A percentile compares a stretch with the other conserved stretches of the same genome.
Evolutionary conservation across 257 asterid species (phyloP).

Genomic region (Solanum ahanhuiri): DNA sequence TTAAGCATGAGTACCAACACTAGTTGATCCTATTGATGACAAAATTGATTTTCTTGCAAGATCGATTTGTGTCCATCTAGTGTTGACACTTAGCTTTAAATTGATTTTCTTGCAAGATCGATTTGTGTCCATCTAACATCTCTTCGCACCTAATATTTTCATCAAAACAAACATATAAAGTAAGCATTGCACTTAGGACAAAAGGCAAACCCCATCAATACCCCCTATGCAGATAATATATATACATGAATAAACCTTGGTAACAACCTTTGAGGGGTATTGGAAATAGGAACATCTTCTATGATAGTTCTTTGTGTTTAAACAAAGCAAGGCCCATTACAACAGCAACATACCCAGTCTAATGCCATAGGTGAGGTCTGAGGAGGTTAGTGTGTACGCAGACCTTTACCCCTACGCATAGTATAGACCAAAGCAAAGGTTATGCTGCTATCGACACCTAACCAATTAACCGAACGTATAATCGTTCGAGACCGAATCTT

Average conservation of each 20-base stretch:
- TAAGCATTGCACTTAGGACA: not conserved
- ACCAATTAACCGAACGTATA: not conserved
- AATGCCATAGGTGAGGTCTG: not conserved
- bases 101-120: too few species aligned
- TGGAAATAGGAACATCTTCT: slow-evolving; percentile 65
- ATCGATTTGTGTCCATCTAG: too few species aligned
- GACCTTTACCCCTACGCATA: not conserved
- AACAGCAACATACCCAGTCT: not conserved
- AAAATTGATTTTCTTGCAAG: too few species aligned
- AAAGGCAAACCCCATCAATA: not conserved
- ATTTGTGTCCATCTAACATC: too few species aligned
- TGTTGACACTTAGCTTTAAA: too few species aligned
- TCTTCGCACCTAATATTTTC: slow-evolving; percentile 52
- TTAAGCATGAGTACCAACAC: too few species aligned
- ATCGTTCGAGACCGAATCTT: not conserved
- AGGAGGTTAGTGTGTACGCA: too few species aligned
- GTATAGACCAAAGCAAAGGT: not conserved
- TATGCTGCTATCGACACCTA: not conserved
- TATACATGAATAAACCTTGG: not conserved
- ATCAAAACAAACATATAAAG: not conserved
- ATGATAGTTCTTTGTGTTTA: slow-evolving; percentile 74
- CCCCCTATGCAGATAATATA: not conserved
- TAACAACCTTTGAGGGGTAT: slow-evolving; percentile 49
- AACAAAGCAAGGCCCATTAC: slow-evolving; percentile 39
- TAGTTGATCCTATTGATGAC: too few species aligned